Evolutionary conservation across 208 protist species (phyloP).

Genomic region (Trypanosomatidae sp.): DNA sequence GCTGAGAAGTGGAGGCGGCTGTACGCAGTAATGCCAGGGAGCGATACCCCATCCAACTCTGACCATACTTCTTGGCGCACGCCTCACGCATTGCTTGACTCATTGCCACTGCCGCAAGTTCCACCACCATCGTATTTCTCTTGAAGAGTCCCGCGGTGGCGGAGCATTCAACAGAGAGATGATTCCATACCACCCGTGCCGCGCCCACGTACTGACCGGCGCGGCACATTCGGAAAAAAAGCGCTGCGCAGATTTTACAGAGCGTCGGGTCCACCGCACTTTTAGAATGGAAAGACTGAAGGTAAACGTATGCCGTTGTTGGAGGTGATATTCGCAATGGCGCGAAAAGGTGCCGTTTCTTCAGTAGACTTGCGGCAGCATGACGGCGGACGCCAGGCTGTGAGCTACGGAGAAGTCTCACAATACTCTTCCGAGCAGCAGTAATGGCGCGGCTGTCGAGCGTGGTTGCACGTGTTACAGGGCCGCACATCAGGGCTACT

Average conservation of each 20-base stretch:
- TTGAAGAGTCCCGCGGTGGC: conserved; percentile 20
- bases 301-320: conserved; percentile 26
- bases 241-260: conserved; percentile 26
- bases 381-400: conserved; percentile 16
- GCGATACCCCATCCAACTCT: conserved; percentile 61
- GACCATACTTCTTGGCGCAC: not conserved
- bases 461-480: not conserved
- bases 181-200: conserved; percentile 66
- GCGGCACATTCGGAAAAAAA: conserved; percentile 33
- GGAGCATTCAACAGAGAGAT: conserved; percentile 38
- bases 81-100: conserved; percentile 43
- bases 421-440: conserved; percentile 4
- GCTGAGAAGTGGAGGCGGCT: conserved; percentile 13
- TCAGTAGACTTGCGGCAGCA: conserved; percentile 28
- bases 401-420: conserved; percentile 19
- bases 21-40: conserved; percentile 50
- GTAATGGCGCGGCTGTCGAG: not conserved
- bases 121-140: conserved; percentile 17
- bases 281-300: conserved; percentile 44
- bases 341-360: conserved; percentile 30
- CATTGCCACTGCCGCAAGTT: conserved; percentile 32
- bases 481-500: not conserved
- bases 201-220: conserved; percentile 31
- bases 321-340: conserved; percentile 41
- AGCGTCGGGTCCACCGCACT: conserved; percentile 22